A percentile compares a stretch with the other conserved stretches of the same genome.
These are phyloP conservation scores for Neoscytalidium dimidiatum DNA, from an alignment of 2,329 filamentous ascomycete genomes.

Conservation along the genomic window DNA sequence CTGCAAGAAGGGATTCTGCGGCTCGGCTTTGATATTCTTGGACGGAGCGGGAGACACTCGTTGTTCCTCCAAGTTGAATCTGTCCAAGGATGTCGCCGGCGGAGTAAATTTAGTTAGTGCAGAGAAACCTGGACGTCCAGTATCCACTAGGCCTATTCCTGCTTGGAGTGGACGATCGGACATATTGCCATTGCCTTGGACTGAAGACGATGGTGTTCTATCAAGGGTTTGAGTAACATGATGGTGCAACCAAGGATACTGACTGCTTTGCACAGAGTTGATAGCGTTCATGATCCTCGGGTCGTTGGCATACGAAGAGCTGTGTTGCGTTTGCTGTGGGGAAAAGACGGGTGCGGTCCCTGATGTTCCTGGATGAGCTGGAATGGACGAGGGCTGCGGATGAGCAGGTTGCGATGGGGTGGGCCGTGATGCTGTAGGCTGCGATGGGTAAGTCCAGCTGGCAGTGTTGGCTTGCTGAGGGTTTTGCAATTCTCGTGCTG, in stretches of 20 bases:
- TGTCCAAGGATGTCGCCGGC: neutral
- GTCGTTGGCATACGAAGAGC: conserved; percentile 21
- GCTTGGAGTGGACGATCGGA: neutral
- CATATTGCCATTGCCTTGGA: neutral
- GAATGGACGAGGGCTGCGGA: too few species aligned
- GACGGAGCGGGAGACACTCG: neutral
- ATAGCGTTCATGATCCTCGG: conserved; percentile 19
- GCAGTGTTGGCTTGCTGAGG: neutral
- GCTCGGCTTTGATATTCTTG: neutral
- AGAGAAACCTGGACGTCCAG: neutral
- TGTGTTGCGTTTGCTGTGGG: too few species aligned
- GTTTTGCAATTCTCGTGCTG: neutral
- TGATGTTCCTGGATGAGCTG: neutral
- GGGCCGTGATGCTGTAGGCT: neutral
- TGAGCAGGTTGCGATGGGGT: too few species aligned
- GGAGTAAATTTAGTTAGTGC: neutral
- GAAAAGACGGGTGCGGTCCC: too few species aligned
- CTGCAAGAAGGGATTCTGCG: conserved; percentile 28
- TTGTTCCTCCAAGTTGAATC: neutral
- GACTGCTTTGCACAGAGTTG: neutral
- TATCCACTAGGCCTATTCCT: neutral
- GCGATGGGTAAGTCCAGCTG: neutral
- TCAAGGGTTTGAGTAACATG: neutral
- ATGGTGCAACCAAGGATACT: neutral
- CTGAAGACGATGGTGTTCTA: neutral